Evolutionary conservation across 2,329 filamentous ascomycete genomes (phyloP).

Genomic region (Colletotrichum caudatum): DNA sequence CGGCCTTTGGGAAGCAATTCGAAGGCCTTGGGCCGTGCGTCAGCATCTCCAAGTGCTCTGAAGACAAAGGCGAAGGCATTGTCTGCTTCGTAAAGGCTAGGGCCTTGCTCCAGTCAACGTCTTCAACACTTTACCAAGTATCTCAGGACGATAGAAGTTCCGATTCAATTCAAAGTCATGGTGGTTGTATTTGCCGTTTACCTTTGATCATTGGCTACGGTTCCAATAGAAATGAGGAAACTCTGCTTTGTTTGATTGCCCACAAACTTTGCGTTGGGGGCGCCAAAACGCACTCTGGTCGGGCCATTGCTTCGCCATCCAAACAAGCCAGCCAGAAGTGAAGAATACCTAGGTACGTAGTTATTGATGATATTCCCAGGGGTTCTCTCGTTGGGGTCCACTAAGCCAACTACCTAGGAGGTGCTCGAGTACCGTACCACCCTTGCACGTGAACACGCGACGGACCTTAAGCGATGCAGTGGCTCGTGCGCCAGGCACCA

Average conservation of each 20-base stretch:
- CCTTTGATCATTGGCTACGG: too few species aligned
- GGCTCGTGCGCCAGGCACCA: slow-evolving; percentile 43
- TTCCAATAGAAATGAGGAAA: too few species aligned
- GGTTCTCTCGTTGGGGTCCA: not conserved
- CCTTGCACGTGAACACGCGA: slow-evolving; percentile 34
- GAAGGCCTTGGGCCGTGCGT: slow-evolving; percentile 55
- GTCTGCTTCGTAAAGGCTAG: slow-evolving; percentile 55
- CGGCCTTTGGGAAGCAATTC: slow-evolving; percentile 60
- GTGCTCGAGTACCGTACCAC: too few species aligned
- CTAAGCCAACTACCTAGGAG: too few species aligned
- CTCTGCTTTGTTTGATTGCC: too few species aligned
- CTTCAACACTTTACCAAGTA: slow-evolving; percentile 59
- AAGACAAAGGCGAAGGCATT: slow-evolving; percentile 57
- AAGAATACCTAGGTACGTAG: too few species aligned
- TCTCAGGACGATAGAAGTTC: slow-evolving; percentile 46
- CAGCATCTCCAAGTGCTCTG: slow-evolving; percentile 56
- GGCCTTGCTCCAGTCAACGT: slow-evolving; percentile 54
- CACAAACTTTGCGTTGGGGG: too few species aligned
- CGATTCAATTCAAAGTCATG: too few species aligned
- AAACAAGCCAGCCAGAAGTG: not conserved
- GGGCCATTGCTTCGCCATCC: not conserved
- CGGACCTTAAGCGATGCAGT: not conserved
- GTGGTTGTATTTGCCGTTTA: too few species aligned
- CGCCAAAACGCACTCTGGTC: too few species aligned
- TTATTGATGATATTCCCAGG: too few species aligned